phyloP scores from a whole-genome alignment of 768 basidiomycete genomes.

The Agrocybe chaxingu region DNA sequence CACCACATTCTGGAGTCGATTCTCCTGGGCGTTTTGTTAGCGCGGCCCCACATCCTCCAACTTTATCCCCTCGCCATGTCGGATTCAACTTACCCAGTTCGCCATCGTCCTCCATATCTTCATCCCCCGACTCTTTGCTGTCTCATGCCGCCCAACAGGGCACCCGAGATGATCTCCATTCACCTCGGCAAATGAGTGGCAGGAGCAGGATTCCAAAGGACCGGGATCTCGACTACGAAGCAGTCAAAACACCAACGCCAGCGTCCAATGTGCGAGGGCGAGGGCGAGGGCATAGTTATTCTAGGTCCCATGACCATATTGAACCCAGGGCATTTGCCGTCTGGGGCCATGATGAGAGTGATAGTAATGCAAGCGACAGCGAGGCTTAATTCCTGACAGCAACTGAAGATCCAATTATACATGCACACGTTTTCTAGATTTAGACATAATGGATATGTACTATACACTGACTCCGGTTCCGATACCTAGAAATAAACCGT shows the following conservation, averaged over 20 bases:
- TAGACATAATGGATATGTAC: not conserved
- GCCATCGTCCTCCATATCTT: constrained; percentile 28
- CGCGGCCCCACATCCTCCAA: constrained; percentile 46
- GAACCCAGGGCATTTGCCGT: constrained; percentile 72
- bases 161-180: constrained; percentile 29
- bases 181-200: constrained; percentile 31
- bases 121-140: constrained; percentile 34
- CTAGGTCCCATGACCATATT: constrained; percentile 35
- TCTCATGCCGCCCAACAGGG: constrained; percentile 27
- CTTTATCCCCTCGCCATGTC: constrained; percentile 47
- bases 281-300: constrained; percentile 30
- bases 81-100: constrained; percentile 36
- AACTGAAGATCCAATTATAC: constrained; percentile 2
- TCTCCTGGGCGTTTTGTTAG: constrained; percentile 60
- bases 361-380: constrained; percentile 73
- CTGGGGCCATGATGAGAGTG: constrained; percentile 87
- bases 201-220: constrained; percentile 61
- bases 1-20: constrained; percentile 53
- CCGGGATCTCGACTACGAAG: constrained; percentile 53
- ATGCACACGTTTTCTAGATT: not conserved
- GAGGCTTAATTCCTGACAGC: constrained; percentile 10
- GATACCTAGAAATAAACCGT: constrained; percentile 62
- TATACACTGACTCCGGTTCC: constrained; percentile 11
- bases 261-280: constrained; percentile 30
- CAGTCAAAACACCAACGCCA: constrained; percentile 60